Conservation (phyloP, 2,329 filamentous ascomycete genomes). For the Pestalotiopsis sp. region DNA sequence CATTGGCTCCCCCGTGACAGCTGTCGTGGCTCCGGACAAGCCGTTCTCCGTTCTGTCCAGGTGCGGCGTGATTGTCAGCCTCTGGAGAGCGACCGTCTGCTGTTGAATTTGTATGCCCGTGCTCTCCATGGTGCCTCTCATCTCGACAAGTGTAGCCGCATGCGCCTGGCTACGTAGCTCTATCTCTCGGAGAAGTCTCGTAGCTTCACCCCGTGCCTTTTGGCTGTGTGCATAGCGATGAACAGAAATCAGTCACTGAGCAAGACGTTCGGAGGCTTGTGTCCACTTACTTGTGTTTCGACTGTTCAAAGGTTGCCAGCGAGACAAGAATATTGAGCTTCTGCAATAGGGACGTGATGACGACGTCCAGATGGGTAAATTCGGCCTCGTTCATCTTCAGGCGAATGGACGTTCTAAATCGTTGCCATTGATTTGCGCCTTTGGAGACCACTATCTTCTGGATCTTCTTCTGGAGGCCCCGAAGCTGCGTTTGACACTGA, state of each 20-base stretch:
- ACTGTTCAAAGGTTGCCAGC: not conserved
- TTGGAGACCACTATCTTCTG: not conserved
- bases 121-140: too few species aligned
- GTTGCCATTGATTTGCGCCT: not conserved
- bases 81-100: not conserved
- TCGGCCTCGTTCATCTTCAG: conserved; percentile 2
- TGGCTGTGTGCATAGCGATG: not conserved
- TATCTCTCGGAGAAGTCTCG: not conserved
- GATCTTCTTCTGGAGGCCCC: not conserved
- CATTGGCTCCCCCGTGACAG: not conserved
- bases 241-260: not conserved
- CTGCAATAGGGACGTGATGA: not conserved
- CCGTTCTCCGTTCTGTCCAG: not conserved
- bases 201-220: not conserved
- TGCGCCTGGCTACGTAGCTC: not conserved
- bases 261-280: not conserved
- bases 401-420: not conserved
- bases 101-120: too few species aligned
- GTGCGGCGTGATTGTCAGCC: not conserved
- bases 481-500: not conserved
- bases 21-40: conserved; percentile 1
- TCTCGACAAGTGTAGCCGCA: too few species aligned
- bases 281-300: not conserved
- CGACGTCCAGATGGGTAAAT: not conserved
- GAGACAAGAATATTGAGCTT: not conserved